Conservation (phyloP, 2,329 filamentous ascomycete genomes). For the Penicillium sp. region DNA sequence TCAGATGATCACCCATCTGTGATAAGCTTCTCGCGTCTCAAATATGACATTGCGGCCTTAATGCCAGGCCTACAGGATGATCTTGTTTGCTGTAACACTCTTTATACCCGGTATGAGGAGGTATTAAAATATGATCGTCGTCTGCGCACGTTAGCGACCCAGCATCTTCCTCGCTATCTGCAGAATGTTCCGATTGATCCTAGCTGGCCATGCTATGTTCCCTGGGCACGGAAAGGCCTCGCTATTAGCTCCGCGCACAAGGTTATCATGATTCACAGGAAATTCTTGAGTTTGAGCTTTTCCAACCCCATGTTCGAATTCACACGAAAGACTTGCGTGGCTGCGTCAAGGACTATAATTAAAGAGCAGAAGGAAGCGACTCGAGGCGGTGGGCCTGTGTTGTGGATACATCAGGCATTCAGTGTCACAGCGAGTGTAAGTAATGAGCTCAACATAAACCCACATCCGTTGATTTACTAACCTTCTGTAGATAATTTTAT, state of each 20-base stretch:
- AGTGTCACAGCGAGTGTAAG: constrained; percentile 38
- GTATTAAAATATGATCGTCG: constrained; percentile 43
- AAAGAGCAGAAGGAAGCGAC: constrained; percentile 36
- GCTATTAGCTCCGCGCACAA: constrained; percentile 44
- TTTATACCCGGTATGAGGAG: constrained; percentile 43
- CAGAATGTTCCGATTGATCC: constrained; percentile 33
- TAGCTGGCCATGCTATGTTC: constrained; percentile 42
- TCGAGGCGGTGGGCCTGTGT: constrained; percentile 40
- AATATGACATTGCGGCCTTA: constrained; percentile 40
- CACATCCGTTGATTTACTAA: background rate
- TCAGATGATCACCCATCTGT: constrained; percentile 38
- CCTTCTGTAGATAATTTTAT: constrained; percentile 33
- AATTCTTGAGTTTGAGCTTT: constrained; percentile 45
- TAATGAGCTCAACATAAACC: background rate
- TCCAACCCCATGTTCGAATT: constrained; percentile 44
- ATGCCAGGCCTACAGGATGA: constrained; percentile 42
- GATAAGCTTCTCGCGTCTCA: constrained; percentile 37
- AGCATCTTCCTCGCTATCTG: constrained; percentile 38
- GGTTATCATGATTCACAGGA: constrained; percentile 49
- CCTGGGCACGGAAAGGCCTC: constrained; percentile 41
- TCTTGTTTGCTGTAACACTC: constrained; percentile 33
- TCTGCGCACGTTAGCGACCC: constrained; percentile 34
- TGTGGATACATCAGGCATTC: constrained; percentile 47
- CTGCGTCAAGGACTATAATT: constrained; percentile 43
- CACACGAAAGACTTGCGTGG: constrained; percentile 44